Evolutionary conservation across 1,139 yeast genomes (phyloP), one percentile per base, ranked within the genome.

Genomic region (Pichiaceae sp.): DNA sequence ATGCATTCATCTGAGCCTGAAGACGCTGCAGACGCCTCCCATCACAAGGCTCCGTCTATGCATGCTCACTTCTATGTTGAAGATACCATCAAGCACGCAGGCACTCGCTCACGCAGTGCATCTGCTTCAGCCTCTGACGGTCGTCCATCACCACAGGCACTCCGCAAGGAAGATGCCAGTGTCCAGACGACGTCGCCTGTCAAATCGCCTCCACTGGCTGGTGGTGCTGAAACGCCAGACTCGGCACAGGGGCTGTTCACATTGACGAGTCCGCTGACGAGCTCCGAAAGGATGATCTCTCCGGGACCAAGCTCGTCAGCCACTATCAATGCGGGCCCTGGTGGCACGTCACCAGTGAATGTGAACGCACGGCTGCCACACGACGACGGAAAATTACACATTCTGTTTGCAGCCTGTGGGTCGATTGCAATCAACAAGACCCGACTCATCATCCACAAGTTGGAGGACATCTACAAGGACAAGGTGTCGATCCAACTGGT

Each of bases 331-430:
- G 35, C 40, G 2, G 37, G 32, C 9, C 27, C 31, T 15, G 34
- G 39, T 2, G 32, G 35, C 5, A 14, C 21, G 29, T 28, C 37
- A 11, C 33, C 42, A 15, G 38, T 40, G 8, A 78, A 77, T 45
- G 65, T 77, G 36, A 94, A 84, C 52, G 87, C 94, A 2, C 67
- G 95, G 32, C 64, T 87, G 47, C 95, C 95, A 1, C 86, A 82
- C 54, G 89, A 87, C 56, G 97, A 89, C 57, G 95, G 95, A 6
- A 87, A 84, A 54, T 62, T 84, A 40, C 97, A 89, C 60, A 75
- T 89, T 17, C 65, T 89, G 40, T 66, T 89, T 41, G 96, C 95
- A 3, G 94, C 87, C 1, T 86, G 96, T 48, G 97, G 96, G 2
- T 86, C 95, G 0, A 66, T 84, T 36, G 80, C 94, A 4, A 80